Percentiles rank a stretch among this genome's conserved stretches.
These are phyloP conservation scores for Petrea volubilis DNA, from an alignment of 257 asterid species.

Conservation along the genomic window DNA sequence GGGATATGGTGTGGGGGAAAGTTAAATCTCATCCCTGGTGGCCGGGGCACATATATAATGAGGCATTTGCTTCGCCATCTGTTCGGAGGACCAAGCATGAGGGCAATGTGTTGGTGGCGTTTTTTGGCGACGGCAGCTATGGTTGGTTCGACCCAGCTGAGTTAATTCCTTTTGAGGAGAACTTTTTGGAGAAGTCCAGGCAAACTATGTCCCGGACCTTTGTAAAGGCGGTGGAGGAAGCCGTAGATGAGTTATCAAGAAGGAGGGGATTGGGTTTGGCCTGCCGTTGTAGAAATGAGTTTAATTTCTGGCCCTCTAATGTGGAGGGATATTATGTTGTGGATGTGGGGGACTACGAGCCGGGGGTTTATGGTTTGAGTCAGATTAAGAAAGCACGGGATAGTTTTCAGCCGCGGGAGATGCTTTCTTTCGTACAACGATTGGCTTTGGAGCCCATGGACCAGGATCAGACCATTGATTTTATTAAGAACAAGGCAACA, in stretches of 20 bases:
- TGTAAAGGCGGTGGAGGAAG: conserved; percentile 82
- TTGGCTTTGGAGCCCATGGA: conserved; percentile 62
- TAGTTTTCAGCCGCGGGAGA: conserved; percentile 56
- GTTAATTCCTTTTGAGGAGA: conserved; percentile 74
- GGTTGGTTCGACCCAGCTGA: conserved; percentile 92
- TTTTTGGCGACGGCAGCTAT: conserved; percentile 90
- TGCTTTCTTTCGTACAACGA: conserved; percentile 51
- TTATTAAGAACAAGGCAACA: conserved; percentile 67
- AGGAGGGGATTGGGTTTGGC: conserved; percentile 73
- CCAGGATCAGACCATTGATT: conserved; percentile 38
- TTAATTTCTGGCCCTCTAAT: conserved; percentile 53
- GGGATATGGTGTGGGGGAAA: conserved; percentile 99
- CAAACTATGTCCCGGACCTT: conserved; percentile 61
- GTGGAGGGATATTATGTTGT: conserved; percentile 65
- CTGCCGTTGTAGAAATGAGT: conserved; percentile 72
- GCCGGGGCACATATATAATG: conserved; percentile 88
- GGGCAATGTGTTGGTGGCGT: conserved; percentile 86
- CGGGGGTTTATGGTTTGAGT: conserved; percentile 52
- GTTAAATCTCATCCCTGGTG: conserved; percentile 99
- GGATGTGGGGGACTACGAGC: conserved; percentile 67
- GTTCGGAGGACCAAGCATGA: conserved; percentile 74
- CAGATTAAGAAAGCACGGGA: conserved; percentile 76
- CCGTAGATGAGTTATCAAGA: conserved; percentile 74
- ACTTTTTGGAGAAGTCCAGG: conserved; percentile 70
- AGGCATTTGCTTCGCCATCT: conserved; percentile 65